phyloP scores from a whole-genome alignment of 2,329 filamentous ascomycete species.

The Boeremia lycopersici region DNA sequence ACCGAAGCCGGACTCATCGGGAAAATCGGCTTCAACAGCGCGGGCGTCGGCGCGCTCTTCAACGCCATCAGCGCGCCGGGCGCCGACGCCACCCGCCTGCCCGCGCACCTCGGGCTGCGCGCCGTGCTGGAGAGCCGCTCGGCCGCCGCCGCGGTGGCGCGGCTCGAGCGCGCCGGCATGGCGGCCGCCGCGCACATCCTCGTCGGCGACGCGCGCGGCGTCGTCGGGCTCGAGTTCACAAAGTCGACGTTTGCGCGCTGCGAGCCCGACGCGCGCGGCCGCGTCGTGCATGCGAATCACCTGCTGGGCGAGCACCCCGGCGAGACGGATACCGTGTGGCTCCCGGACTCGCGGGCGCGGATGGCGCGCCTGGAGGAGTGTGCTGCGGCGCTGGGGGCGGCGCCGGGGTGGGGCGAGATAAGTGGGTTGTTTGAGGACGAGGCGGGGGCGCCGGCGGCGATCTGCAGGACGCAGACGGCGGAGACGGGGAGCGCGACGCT shows the following conservation, averaged over 20 bases:
- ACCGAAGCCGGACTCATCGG: constrained; percentile 68
- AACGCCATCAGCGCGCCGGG: constrained; percentile 67
- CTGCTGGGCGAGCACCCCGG: constrained; percentile 47
- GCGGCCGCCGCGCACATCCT: constrained; percentile 62
- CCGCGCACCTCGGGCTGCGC: constrained; percentile 67
- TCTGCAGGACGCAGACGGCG: constrained; percentile 33
- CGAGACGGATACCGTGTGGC: constrained; percentile 50
- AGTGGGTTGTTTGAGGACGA: constrained; percentile 51
- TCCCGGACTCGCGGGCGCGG: constrained; percentile 49
- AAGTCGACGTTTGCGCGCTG: constrained; percentile 43
- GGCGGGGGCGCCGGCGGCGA: constrained; percentile 45
- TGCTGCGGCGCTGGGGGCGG: constrained; percentile 23
- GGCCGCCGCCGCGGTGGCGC: constrained; percentile 53
- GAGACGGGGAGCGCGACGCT: constrained; percentile 41
- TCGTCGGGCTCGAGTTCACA: constrained; percentile 58
- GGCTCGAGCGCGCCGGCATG: constrained; percentile 55
- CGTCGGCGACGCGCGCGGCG: constrained; percentile 56
- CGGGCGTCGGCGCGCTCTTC: constrained; percentile 64
- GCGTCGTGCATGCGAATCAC: constrained; percentile 54
- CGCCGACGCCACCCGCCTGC: constrained; percentile 58
- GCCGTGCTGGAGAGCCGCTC: constrained; percentile 60
- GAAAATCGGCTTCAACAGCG: constrained; percentile 68
- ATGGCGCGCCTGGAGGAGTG: too few species aligned
- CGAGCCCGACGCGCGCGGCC: constrained; percentile 39
- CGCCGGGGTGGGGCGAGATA: constrained; percentile 38